Evolutionary conservation across 108 stramenopile genomes (phyloP).

Genomic region (Seminavis robusta): DNA sequence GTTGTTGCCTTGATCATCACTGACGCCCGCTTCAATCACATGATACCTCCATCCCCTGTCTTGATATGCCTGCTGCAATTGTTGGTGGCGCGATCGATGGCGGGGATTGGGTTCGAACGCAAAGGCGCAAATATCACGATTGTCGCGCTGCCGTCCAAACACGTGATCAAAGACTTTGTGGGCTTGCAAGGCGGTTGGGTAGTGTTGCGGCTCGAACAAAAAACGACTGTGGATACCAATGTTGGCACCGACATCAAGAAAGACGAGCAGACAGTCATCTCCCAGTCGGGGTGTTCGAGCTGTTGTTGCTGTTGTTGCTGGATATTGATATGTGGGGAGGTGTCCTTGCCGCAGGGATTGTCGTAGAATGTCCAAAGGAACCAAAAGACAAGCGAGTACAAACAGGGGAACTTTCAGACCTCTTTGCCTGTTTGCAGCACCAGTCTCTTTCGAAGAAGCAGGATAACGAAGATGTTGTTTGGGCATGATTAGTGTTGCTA

Average conservation of each 20-base stretch:
- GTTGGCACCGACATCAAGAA: slow-evolving; percentile 36
- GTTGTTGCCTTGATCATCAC: slow-evolving; percentile 11
- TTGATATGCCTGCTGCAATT: slow-evolving; percentile 11
- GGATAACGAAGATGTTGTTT: too few species aligned
- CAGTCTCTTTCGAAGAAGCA: too few species aligned
- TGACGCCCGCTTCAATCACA: slow-evolving; percentile 12
- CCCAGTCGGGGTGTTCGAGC: slow-evolving; percentile 10
- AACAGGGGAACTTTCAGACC: too few species aligned
- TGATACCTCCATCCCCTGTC: slow-evolving; percentile 29
- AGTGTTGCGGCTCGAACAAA: slow-evolving; percentile 27
- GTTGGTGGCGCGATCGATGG: slow-evolving; percentile 3
- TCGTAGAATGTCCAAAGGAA: too few species aligned
- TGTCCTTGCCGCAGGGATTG: too few species aligned
- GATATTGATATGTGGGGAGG: too few species aligned
- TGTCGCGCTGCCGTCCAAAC: slow-evolving; percentile 19
- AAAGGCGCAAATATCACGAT: slow-evolving; percentile 24
- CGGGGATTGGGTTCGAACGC: slow-evolving; percentile 30
- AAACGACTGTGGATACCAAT: slow-evolving; percentile 30
- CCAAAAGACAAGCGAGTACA: too few species aligned
- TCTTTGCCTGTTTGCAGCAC: too few species aligned
- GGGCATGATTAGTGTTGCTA: too few species aligned
- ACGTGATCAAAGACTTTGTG: slow-evolving; percentile 11
- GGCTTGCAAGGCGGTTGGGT: slow-evolving; percentile 6
- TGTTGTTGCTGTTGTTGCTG: too few species aligned
- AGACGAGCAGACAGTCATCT: slow-evolving; percentile 34